Base-by-base conservation (phyloP, 1,139 yeast species). In the Lodderomyces jiufengensis region DNA sequence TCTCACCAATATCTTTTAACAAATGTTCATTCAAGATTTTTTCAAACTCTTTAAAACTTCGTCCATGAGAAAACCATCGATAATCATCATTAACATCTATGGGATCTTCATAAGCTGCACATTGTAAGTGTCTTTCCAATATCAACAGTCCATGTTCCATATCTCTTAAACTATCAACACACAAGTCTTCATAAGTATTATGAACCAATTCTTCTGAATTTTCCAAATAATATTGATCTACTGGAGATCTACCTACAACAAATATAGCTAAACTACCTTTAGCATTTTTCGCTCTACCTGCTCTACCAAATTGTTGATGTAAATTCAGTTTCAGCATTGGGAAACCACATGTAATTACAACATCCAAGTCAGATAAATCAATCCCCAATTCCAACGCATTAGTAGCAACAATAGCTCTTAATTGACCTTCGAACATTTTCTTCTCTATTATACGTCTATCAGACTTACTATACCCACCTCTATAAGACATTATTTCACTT, bases 291-390 rank as follows among this genome's bases (percentile, higher is more conserved):
- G 95, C 77, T 54, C 97, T 67, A 10, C 98, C 98, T 0, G 96
- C 97, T 49, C 98, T 72, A 25, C 98, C 99, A 65, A 94, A 83
- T 52, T 92, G 98, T 57, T 92, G 99, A 48, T 92, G 87, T 51
- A 92, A 73, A 44, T 87, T 87, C 43, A 94, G 82, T 41, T 88
- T 73, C 43, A 95, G 84, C 28, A 78, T 65, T 0, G 98, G 98
- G 46, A 92, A 94, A 0, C 97, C 97, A 50, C 95, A 87, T 58
- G 88, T 78, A 2, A 92, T 63, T 0, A 90, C 97, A 1, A 95
- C 88, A 59, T 92, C 98, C 36, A 92, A 64, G 16, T 84, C 85
- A 31, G 97, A 95, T 44, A 92, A 83, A 64, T 92, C 98, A 35
- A 92, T 86, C 33, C 99, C 99, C 35, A 92, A 69, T 54, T 92